Base-by-base conservation (phyloP, 108 stramenopile species). In the Ochromonas danica region DNA sequence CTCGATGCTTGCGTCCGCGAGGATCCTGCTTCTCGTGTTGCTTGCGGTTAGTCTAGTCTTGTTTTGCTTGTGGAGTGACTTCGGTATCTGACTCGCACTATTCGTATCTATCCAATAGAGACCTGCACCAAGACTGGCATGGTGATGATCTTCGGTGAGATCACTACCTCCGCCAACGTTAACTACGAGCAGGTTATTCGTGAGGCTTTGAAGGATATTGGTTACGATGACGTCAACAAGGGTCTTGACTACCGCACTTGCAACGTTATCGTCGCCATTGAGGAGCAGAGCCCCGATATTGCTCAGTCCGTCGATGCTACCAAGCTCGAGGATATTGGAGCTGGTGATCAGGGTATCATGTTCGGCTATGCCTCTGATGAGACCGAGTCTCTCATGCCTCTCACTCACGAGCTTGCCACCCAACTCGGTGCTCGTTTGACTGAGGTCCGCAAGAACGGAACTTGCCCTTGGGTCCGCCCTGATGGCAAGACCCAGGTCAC, bases 71-170 rank as follows among this genome's bases (percentile, higher is more conserved):
- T 61, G 0, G 28, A 22, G 36, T 17, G 41, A 10, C 17, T 14
- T 43, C 17, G 0, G 43, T 28, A 0, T 35, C 22, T 78, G 78
- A 0, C 77, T 33, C 40, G 17, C n/a, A n/a, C n/a, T n/a, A n/a
- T n/a, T n/a, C 78, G 0, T 62, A 30, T 35, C 45, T 0, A 30
- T 10, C 61, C 1, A 41, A 0, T 40, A 71, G 96, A 97, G 86
- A 94, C 94, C n/a, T 92, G 93, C 86, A 91, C 91, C 81, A 97
- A 97, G 87, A 95, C 94, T 1, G 94, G 94, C 63, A 95, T 97
- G 89, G 94, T 97, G 78, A 96, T 97, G 92, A 94, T 96, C 80
- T 94, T 97, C 80, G 96, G 96, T 27, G 96, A 97, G 87, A 97
- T 97, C 82, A 94, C 95, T 80, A 96, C 96, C 60, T 87, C 92